phyloP scores from a whole-genome alignment of 805 yeast species.

The Tetrapisispora taiwanensis region DNA sequence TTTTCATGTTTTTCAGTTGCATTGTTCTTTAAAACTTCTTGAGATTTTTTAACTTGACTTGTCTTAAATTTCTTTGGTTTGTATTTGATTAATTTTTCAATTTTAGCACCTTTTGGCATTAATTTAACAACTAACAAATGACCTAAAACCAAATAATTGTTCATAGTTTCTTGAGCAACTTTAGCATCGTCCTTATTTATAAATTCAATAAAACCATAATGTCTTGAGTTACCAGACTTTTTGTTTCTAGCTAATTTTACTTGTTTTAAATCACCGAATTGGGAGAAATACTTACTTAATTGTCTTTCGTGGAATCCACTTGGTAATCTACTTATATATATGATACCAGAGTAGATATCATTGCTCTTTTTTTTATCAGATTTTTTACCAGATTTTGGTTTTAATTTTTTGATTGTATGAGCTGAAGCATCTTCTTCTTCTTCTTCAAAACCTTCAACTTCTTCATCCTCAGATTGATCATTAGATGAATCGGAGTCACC shows the following conservation, averaged over 20 bases:
- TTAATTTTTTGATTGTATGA: conserved; percentile 25
- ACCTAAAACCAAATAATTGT: conserved; percentile 81
- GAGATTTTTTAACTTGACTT: conserved; percentile 23
- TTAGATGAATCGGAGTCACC: conserved; percentile 18
- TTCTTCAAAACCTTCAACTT: conserved; percentile 25
- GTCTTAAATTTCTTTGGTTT: conserved; percentile 28
- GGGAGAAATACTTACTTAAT: conserved; percentile 66
- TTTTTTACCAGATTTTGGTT: conserved; percentile 19
- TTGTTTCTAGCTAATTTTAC: conserved; percentile 80
- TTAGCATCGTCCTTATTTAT: conserved; percentile 63
- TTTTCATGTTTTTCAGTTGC: conserved; percentile 26
- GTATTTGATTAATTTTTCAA: conserved; percentile 30
- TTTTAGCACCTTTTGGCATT: conserved; percentile 39
- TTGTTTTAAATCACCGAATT: conserved; percentile 78
- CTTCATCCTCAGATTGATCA: conserved; percentile 18
- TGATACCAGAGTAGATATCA: conserved; percentile 45
- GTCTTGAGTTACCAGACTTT: conserved; percentile 83
- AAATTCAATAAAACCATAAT: conserved; percentile 85
- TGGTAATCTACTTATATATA: conserved; percentile 88
- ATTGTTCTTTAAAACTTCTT: conserved; percentile 25
- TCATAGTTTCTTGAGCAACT: conserved; percentile 91
- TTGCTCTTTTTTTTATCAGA: conserved; percentile 12
- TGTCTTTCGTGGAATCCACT: conserved; percentile 83
- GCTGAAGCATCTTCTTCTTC: conserved; percentile 22
- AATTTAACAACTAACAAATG: conserved; percentile 67